A percentile compares a stretch with the other conserved stretches of the same genome.
These are phyloP conservation scores for Oehlia diaphana DNA, from an alignment of 192 early-diverging fungal species.

Conservation along the genomic window DNA sequence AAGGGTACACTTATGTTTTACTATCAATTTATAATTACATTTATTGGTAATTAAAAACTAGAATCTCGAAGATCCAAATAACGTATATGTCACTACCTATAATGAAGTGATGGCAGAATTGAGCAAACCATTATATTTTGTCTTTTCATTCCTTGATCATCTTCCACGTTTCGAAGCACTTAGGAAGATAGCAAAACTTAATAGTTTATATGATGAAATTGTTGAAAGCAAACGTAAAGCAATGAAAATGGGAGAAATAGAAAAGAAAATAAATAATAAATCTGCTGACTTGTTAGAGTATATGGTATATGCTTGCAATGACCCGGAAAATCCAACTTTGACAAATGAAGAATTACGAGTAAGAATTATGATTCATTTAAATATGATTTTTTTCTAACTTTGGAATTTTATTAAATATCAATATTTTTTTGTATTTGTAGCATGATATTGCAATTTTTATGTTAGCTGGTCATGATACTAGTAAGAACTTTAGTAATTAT, in stretches of 20 bases:
- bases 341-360: not conserved
- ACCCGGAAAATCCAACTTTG: not conserved
- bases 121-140: not conserved
- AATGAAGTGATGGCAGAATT: not conserved
- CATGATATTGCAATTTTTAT: not conserved
- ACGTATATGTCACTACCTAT: not conserved
- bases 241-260: not conserved
- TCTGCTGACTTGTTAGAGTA: not conserved
- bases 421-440: not conserved
- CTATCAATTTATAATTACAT: too few species aligned
- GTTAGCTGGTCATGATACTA: conserved; percentile 3
- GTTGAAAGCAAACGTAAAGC: not conserved
- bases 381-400: too few species aligned
- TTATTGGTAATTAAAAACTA: not conserved
- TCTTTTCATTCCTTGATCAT: not conserved
- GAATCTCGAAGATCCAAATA: not conserved
- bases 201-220: not conserved
- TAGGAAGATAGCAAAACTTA: not conserved
- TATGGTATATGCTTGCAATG: not conserved
- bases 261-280: not conserved
- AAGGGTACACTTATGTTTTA: too few species aligned
- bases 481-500: not conserved
- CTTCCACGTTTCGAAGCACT: not conserved
- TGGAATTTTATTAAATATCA: too few species aligned
- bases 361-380: too few species aligned